Conservation (phyloP, 1,139 yeast genomes). For the Eremothecium gossypii region DNA sequence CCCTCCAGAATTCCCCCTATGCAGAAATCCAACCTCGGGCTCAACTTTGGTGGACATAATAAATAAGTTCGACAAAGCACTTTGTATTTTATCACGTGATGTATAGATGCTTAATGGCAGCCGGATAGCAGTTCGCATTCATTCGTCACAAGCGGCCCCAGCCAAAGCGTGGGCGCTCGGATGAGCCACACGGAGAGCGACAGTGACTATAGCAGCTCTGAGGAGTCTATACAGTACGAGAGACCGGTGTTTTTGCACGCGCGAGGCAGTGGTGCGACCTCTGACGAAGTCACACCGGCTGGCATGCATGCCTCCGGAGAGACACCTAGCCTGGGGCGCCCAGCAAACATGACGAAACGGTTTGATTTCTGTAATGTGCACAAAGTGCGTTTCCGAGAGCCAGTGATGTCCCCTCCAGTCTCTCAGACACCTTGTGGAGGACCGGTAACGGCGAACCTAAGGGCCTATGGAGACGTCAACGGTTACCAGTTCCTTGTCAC, state of each 20-base stretch:
- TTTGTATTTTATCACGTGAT: too few species aligned
- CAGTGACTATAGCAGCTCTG: not conserved
- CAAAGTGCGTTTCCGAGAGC: not conserved
- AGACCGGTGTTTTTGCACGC: not conserved
- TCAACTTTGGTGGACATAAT: too few species aligned
- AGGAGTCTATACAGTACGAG: not conserved
- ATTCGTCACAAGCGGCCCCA: too few species aligned
- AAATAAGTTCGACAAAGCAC: too few species aligned
- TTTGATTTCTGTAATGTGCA: not conserved
- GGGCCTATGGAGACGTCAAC: not conserved
- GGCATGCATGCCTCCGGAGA: not conserved
- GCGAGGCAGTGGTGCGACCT: not conserved
- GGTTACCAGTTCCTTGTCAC: constrained; percentile 1
- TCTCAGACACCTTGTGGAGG: not conserved
- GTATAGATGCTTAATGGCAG: too few species aligned
- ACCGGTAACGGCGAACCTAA: not conserved
- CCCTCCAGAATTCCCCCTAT: too few species aligned
- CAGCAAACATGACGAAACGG: not conserved
- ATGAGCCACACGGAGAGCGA: too few species aligned
- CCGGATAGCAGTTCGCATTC: too few species aligned
- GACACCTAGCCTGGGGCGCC: not conserved
- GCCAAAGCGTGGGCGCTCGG: too few species aligned
- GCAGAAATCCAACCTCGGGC: too few species aligned
- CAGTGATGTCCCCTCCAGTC: not conserved
- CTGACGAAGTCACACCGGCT: too few species aligned